Percentiles rank a stretch among this genome's conserved stretches.
Conservation (phyloP, 257 asterid genomes). For the Gentiana macrophylla region DNA sequence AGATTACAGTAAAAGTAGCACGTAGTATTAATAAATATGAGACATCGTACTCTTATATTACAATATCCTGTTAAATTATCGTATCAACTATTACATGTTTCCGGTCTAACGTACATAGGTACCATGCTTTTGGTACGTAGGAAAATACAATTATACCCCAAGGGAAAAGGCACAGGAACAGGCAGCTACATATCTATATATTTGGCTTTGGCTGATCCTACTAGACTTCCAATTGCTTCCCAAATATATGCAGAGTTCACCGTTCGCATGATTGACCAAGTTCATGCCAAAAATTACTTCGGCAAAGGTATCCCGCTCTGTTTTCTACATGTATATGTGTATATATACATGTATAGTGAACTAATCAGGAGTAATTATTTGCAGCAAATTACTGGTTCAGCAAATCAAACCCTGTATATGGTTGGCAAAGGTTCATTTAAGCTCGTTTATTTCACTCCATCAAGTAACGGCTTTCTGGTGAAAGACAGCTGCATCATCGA, state of each 20-base stretch:
- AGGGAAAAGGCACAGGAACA: conserved; percentile 50
- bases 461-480: conserved; percentile 23
- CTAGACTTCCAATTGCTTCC: conserved; percentile 23
- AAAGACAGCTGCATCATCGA: conserved; percentile 41
- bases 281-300: conserved; percentile 22
- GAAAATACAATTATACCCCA: conserved; percentile 51
- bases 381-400: conserved; percentile 69
- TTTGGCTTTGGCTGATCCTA: conserved; percentile 47
- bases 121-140: conserved; percentile 15
- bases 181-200: conserved; percentile 40
- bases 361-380: conserved; percentile 1
- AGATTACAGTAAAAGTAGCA: too few relatives aligned
- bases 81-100: neutral
- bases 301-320: conserved; percentile 31
- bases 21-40: neutral
- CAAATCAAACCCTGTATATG: conserved; percentile 26
- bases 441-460: conserved; percentile 21
- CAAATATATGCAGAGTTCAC: conserved; percentile 48
- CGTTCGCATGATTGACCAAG: conserved; percentile 43
- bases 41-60: neutral
- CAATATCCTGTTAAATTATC: neutral
- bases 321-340: neutral
- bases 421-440: conserved; percentile 59
- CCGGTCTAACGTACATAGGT: neutral
- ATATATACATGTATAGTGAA: neutral